Evolutionary conservation across 441 rosid genomes (phyloP).

Genomic region (Populus hybrid): DNA sequence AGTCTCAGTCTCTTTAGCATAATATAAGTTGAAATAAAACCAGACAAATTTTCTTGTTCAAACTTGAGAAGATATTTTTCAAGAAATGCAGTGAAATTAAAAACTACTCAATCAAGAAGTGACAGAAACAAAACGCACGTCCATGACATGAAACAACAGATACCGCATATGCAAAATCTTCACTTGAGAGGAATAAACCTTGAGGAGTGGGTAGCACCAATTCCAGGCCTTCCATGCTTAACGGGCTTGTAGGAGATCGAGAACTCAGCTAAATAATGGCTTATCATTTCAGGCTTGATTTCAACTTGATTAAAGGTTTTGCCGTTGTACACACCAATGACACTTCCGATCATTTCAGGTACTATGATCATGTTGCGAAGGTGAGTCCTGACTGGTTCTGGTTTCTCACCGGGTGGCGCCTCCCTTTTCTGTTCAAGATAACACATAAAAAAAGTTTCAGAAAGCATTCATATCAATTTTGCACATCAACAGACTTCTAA

Average conservation of each 20-base stretch:
- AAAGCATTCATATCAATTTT: not conserved
- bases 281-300: constrained; percentile 94
- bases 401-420: constrained; percentile 88
- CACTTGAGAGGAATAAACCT: constrained; percentile 89
- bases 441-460: not conserved
- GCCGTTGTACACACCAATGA: constrained; percentile 84
- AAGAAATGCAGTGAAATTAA: not conserved
- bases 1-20: not conserved
- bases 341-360: constrained; percentile 86
- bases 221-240: constrained; percentile 94
- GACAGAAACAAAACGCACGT: not conserved
- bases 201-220: constrained; percentile 88
- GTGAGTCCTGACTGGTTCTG: constrained; percentile 80
- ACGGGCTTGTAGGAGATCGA: constrained; percentile 91
- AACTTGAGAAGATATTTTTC: not conserved
- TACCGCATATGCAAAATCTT: constrained; percentile 11
- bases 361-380: constrained; percentile 80
- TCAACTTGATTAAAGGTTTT: constrained; percentile 89
- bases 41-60: not conserved
- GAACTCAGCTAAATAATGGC: constrained; percentile 86
- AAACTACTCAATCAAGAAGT: not conserved
- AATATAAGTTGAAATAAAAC: not conserved
- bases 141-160: not conserved
- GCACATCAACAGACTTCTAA: not conserved
- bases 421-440: constrained; percentile 56